Evolutionary conservation across 2,329 filamentous ascomycete species (phyloP).

Genomic region (Emergomyces pasteurianus): DNA sequence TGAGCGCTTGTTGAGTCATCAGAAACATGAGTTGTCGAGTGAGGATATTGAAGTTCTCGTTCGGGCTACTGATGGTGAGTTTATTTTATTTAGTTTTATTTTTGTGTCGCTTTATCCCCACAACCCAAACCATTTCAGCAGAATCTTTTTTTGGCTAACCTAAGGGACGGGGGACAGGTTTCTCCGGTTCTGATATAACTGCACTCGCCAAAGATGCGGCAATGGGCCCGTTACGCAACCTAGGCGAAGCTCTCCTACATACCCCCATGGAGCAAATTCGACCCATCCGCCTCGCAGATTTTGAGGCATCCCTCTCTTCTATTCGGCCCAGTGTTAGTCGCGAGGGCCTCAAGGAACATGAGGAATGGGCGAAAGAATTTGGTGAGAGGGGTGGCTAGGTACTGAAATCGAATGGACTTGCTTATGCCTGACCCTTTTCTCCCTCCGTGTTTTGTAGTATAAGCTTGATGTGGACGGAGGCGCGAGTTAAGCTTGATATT

Average conservation of each 20-base stretch:
- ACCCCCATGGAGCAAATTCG: constrained; percentile 93
- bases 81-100: not conserved
- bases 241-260: constrained; percentile 78
- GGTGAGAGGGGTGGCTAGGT: constrained; percentile 71
- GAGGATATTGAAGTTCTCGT: constrained; percentile 64
- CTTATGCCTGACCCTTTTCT: not conserved
- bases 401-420: not conserved
- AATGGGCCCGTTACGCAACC: constrained; percentile 83
- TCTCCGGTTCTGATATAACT: constrained; percentile 93
- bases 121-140: not conserved
- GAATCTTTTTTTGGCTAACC: not conserved
- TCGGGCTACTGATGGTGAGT: constrained; percentile 67
- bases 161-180: constrained; percentile 47
- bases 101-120: not conserved
- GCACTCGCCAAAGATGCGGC: constrained; percentile 94
- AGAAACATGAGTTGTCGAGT: constrained; percentile 68
- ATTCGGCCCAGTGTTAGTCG: constrained; percentile 86
- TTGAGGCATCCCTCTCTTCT: constrained; percentile 66
- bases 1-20: constrained; percentile 66
- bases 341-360: constrained; percentile 73
- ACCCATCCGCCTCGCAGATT: constrained; percentile 72
- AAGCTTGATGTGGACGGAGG: not conserved
- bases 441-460: not conserved
- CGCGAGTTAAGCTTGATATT: not conserved
- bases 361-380: constrained; percentile 88